phyloP scores from a whole-genome alignment of 495 filamentous ascomycete species.

The Penicillium odoratum region DNA sequence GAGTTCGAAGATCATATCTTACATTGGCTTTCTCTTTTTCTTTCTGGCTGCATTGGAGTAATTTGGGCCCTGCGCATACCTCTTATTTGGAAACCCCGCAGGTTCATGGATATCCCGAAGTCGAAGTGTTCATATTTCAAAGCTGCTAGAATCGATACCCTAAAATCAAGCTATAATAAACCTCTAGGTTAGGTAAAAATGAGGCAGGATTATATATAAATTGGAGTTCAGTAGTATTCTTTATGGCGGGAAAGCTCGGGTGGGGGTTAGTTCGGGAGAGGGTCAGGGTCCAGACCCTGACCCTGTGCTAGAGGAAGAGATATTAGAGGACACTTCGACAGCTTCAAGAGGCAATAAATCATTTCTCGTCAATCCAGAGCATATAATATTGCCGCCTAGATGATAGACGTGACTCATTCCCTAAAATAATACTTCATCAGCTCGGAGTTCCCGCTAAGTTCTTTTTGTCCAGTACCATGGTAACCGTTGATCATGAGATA shows the following conservation, averaged over 20 bases:
- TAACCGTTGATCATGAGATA: background rate
- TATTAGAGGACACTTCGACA: background rate
- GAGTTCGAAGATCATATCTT: background rate
- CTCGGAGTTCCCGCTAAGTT: background rate
- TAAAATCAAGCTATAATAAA: background rate
- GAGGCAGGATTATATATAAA: background rate
- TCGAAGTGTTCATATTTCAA: no score
- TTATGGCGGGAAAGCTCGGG: background rate
- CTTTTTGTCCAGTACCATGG: background rate
- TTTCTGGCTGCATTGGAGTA: background rate
- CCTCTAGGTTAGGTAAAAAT: background rate
- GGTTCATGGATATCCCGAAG: no score
- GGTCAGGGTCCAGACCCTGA: background rate
- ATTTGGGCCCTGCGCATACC: background rate
- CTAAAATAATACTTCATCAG: background rate
- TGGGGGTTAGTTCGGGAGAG: background rate
- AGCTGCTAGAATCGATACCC: background rate
- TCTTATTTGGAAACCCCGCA: no score
- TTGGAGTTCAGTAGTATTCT: background rate
- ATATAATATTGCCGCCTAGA: background rate
- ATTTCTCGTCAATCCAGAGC: no score
- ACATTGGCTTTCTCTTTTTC: background rate
- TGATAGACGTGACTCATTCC: background rate
- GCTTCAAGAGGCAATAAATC: background rate
- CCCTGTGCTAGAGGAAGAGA: background rate